phyloP scores from a whole-genome alignment of 345 rosid genomes.

The Passiflora organensis region DNA sequence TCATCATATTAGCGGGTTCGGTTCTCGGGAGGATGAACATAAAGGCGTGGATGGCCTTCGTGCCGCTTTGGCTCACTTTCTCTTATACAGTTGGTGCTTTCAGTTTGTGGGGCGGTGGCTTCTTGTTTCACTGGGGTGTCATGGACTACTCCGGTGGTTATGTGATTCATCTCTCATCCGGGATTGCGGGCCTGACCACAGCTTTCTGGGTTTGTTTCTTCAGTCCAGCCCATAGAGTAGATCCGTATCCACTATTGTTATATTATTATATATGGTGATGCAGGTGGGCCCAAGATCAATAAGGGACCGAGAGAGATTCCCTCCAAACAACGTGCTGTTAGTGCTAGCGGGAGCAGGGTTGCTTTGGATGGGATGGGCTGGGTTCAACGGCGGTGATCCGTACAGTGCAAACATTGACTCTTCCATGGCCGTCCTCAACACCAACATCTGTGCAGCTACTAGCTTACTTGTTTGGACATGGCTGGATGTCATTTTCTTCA shows the following conservation, averaged over 20 bases:
- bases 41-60: conserved; percentile 51
- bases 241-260: too few species aligned
- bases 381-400: conserved; percentile 54
- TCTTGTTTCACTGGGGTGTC: conserved; percentile 54
- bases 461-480: conserved; percentile 52
- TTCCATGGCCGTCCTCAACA: conserved; percentile 47
- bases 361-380: conserved; percentile 59
- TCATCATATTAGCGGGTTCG: conserved; percentile 37
- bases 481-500: conserved; percentile 49
- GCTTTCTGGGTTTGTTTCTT: conserved; percentile 31
- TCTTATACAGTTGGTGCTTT: conserved; percentile 42
- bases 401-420: conserved; percentile 40
- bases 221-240: too few species aligned
- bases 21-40: conserved; percentile 44
- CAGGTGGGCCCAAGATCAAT: conserved; percentile 48
- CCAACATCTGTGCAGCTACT: conserved; percentile 50
- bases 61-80: conserved; percentile 47
- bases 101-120: conserved; percentile 52
- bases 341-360: conserved; percentile 43
- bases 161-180: conserved; percentile 49
- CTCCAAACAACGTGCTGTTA: conserved; percentile 39
- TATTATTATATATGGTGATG: too few species aligned
- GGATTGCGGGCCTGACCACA: conserved; percentile 37
- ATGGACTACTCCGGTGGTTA: conserved; percentile 50
- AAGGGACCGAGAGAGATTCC: conserved; percentile 43